Evolutionary conservation across 106 monocot genomes (phyloP), one percentile per base, ranked within the genome.

Genomic region (Phalaenopsis equestris): DNA sequence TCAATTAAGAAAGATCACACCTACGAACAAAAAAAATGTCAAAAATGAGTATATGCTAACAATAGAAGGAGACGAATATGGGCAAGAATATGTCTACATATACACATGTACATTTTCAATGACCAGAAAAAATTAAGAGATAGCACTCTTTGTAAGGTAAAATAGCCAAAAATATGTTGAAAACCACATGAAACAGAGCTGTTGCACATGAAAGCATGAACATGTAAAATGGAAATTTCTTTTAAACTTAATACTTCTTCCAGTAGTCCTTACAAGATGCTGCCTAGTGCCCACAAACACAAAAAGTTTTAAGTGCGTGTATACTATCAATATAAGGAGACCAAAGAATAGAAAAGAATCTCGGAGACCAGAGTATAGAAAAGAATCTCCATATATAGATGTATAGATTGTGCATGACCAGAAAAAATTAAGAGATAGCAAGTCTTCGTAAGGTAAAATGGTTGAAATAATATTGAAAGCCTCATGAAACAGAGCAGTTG

Each of bases 251-350:
- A 17, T 16, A 45, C 43, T 57, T 16, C 57, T 57, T 17, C 57
- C 43, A 45, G 64, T 5, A 64, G 24, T 64, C 56, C 94, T 85
- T 88, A 97, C 97, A 97, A 72, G 97, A 92, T 45, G 43, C 6
- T 45, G 30, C 30, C 30, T 30, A 30, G 30, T 45, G 43, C 6
- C 43, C 6, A 45, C 6, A 6, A 45, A 45, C 43, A 45, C 43
- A 52, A 49, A 52, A 52, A 52, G 14, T 52, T 52, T 14, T 11
- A 52, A 52, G 9, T 52, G 14, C 14, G 2, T 11, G 2, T 12
- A 52, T 52, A 10, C 52, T 52, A 52, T 10, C 9, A 52, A 52
- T 52, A 38, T 43, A 12, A 41, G 16, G 46, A 11, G 72, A 23
- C 37, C 18, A 61, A 61, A 61, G 4, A 30, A 61, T 61, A n/a